A percentile compares a stretch with the other conserved stretches of the same genome.
Evolutionary conservation across 768 basidiomycete genomes (phyloP).

Genomic region (Suillus cothurnatus): DNA sequence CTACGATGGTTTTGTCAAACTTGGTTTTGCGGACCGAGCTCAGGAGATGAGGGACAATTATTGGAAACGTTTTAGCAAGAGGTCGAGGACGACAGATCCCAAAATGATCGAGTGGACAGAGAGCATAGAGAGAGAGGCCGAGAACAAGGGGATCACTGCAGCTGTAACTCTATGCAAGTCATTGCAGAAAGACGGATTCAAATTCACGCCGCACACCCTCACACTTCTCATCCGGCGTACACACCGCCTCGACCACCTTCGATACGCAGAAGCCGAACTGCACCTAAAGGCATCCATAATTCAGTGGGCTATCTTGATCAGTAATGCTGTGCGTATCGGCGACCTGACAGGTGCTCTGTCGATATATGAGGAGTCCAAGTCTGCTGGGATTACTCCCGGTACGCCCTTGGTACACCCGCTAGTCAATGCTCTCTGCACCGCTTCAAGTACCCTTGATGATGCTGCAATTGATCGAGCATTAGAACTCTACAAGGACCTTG

Average conservation of each 20-base stretch:
- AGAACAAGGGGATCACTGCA: conserved; percentile 34
- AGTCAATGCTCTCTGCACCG: conserved; percentile 50
- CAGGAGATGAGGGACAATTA: conserved; percentile 43
- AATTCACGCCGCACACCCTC: conserved; percentile 34
- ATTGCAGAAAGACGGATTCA: conserved; percentile 36
- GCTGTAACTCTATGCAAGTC: conserved; percentile 39
- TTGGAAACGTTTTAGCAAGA: conserved; percentile 31
- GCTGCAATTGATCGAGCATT: conserved; percentile 55
- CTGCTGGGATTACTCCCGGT: conserved; percentile 48
- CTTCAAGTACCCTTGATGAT: conserved; percentile 39
- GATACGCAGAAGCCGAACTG: conserved; percentile 43
- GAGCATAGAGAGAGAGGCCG: conserved; percentile 31
- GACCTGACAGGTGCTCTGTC: conserved; percentile 44
- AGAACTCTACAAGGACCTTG: conserved; percentile 51
- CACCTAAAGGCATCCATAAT: conserved; percentile 40
- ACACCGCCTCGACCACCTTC: conserved; percentile 43
- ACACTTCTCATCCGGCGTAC: conserved; percentile 46
- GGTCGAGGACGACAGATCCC: conserved; percentile 28
- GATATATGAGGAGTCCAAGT: conserved; percentile 51
- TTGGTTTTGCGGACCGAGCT: conserved; percentile 39
- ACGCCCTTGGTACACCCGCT: conserved; percentile 56
- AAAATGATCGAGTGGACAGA: conserved; percentile 33
- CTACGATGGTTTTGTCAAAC: conserved; percentile 44
- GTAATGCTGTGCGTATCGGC: conserved; percentile 46
- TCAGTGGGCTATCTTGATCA: conserved; percentile 60